phyloP scores from a whole-genome alignment of 2,329 filamentous ascomycete genomes.

The Peltaster fructicola region DNA sequence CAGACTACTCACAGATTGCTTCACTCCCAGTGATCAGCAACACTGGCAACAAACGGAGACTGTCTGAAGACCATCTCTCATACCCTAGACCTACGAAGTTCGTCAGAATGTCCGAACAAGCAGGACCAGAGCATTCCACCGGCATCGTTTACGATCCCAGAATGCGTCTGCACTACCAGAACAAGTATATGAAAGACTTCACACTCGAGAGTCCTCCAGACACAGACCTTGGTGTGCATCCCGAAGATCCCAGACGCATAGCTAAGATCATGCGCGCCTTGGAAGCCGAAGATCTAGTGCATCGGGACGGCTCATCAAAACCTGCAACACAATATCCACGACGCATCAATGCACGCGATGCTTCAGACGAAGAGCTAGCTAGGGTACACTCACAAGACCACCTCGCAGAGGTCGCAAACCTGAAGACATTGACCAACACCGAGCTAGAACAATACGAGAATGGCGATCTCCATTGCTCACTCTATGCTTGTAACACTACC shows the following conservation, averaged over 20 bases:
- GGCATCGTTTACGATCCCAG: constrained; percentile 61
- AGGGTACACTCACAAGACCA: constrained; percentile 63
- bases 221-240: constrained; percentile 56
- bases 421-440: constrained; percentile 23
- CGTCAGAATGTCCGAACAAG: constrained; percentile 19
- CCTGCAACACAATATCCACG: constrained; percentile 35
- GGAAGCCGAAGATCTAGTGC: constrained; percentile 54
- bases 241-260: constrained; percentile 84
- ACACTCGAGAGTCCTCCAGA: constrained; percentile 50
- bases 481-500: constrained; percentile 24
- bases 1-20: too few relatives aligned
- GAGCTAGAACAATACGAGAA: constrained; percentile 31
- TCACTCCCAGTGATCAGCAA: too few relatives aligned
- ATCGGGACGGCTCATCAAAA: constrained; percentile 20
- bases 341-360: constrained; percentile 61
- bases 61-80: too few relatives aligned
- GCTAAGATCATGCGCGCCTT: constrained; percentile 86
- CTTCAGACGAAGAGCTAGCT: constrained; percentile 62
- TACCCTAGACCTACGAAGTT: constrained; percentile 18
- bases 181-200: too few relatives aligned
- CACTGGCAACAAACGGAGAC: too few relatives aligned
- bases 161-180: constrained; percentile 93
- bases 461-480: constrained; percentile 33
- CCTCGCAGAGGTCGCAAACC: constrained; percentile 55
- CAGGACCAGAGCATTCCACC: constrained; percentile 22